These are phyloP conservation scores for Nicotiana sylvestris DNA, from an alignment of 257 asterid species.

Conservation along the genomic window DNA sequence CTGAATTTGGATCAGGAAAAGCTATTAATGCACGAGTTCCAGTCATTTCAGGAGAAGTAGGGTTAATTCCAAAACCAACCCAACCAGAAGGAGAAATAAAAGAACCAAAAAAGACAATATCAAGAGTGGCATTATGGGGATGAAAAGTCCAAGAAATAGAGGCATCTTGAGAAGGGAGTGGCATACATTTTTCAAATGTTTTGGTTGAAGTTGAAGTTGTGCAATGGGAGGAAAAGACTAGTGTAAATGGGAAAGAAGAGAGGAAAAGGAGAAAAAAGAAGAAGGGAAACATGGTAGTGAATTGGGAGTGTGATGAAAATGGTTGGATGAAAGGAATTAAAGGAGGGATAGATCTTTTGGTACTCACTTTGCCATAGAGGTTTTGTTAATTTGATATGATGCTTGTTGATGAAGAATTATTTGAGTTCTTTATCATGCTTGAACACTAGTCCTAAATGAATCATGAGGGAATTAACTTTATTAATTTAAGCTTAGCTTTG, in stretches of 20 bases:
- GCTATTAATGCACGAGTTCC: conserved; percentile 78
- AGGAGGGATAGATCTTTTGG: neutral
- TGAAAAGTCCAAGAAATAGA: conserved; percentile 86
- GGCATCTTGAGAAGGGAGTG: conserved; percentile 75
- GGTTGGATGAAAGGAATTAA: neutral
- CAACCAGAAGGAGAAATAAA: conserved; percentile 96
- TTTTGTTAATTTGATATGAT: neutral
- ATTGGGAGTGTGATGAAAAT: neutral
- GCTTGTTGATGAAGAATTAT: neutral
- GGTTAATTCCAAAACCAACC: conserved; percentile 95
- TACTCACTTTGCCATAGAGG: neutral
- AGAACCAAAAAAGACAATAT: conserved; percentile 69
- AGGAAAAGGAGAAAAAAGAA: neutral
- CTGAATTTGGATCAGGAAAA: conserved; percentile 87
- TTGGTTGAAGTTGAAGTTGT: conserved; percentile 42
- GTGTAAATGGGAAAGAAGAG: conserved; percentile 21
- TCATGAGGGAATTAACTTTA: neutral
- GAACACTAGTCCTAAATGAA: neutral
- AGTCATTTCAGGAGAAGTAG: conserved; percentile 78
- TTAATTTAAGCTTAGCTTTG: conserved; percentile 10
- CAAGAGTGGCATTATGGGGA: conserved; percentile 73
- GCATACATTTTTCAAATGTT: conserved; percentile 59
- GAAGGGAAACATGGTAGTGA: conserved; percentile 9
- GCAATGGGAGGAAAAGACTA: conserved; percentile 50
- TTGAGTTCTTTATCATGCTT: neutral